Evolutionary conservation across 1,284 basidiomycete genomes (phyloP), one percentile per base, ranked within the genome.

Genomic region (Irpex lacteus): DNA sequence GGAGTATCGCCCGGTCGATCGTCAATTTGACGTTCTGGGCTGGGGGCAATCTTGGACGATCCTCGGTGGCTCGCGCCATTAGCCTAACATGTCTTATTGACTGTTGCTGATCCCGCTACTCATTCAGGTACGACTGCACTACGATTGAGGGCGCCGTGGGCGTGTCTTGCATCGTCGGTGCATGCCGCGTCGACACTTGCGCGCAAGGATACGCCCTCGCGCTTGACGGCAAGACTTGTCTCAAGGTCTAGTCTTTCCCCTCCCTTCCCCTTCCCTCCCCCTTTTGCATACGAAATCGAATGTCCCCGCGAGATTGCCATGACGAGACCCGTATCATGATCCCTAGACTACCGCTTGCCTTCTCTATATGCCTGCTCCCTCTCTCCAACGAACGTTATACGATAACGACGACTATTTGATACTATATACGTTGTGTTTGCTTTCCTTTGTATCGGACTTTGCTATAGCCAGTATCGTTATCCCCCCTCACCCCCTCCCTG

Each of bases 71-170:
- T 47, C 40, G n/a, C 11, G 3, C 11, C 11, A 13, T 13, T 47
- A 11, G 2, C 40, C 40, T 47, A 11, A 34, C n/a, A 47, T 47
- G 13, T 47, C 40, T 47, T n/a, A n/a, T 47, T 13, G 40, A 47
- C n/a, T 47, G 40, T 53, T 53, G 8, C 50, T 53, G 18, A 18
- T 9, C 9, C 3, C 21, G 13, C 15, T 59, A 37, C 32, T 34
- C 13, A 49, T 15, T n/a, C 26, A 77, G 75, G 47, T 68, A 71
- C 59, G 75, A 76, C 57, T 77, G 76, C 65, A 72, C 72, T 15
- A 63, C 66, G 1, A 71, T 76, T 21, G 64, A 71, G 2, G 60
- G 69, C 55, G 71, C 71, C 15, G 60, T 68, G 32, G 67, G 68
- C 38, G 76, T 76, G 8, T 70, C 73, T 19, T 77, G 76, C 68